Conservation (phyloP, 257 asterid genomes). For the Ajuga chamaepitys region DNA sequence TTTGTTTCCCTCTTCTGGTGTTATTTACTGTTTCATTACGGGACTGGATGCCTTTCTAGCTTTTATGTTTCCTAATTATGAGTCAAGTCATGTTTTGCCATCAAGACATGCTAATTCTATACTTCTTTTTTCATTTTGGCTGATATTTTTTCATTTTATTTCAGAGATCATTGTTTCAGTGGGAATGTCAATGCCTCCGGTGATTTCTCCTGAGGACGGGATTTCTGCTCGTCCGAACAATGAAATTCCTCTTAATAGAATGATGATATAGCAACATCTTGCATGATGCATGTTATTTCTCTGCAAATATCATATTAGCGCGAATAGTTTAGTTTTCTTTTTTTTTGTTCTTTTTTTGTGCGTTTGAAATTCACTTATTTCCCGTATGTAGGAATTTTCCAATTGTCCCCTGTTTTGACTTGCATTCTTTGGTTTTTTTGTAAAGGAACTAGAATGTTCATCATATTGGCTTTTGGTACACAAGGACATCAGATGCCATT, state of each 20-base stretch:
- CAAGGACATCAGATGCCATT: no score
- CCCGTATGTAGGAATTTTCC: not conserved
- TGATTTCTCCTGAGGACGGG: slow-evolving; percentile 51
- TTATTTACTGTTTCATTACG: not conserved
- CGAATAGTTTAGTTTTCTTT: not conserved
- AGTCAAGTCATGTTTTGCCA: not conserved
- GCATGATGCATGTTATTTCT: not conserved
- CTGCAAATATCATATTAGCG: not conserved
- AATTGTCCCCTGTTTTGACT: not conserved
- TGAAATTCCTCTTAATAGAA: slow-evolving; percentile 39
- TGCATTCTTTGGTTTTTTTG: slow-evolving; percentile 14
- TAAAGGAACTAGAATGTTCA: slow-evolving; percentile 7
- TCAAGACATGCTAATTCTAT: not conserved
- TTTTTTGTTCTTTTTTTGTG: not conserved
- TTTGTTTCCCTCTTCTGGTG: slow-evolving; percentile 3
- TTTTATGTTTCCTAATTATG: not conserved
- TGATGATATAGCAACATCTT: slow-evolving; percentile 23
- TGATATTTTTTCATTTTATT: slow-evolving; percentile 16
- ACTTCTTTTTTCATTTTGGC: not conserved
- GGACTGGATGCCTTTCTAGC: not conserved
- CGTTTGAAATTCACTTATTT: not conserved
- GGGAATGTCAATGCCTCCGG: slow-evolving; percentile 90
- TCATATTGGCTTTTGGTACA: not conserved
- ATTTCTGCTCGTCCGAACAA: slow-evolving; percentile 27
- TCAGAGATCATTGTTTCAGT: slow-evolving; percentile 88